Evolutionary conservation across 768 basidiomycete genomes (phyloP), one percentile per base, ranked within the genome.

Genomic region (Suillus plorans): DNA sequence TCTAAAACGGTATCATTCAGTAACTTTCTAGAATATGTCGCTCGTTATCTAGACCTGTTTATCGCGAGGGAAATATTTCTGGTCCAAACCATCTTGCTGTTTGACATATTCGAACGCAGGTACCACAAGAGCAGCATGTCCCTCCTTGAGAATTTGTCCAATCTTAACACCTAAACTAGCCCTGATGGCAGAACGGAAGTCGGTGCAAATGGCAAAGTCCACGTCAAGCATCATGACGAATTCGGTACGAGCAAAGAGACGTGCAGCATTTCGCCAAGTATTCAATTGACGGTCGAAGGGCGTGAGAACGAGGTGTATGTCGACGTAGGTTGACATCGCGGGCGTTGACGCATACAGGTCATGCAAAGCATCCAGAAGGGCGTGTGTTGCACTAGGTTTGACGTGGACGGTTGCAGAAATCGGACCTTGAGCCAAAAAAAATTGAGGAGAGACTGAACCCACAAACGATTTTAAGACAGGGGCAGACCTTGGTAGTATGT

Each of bases 211-310:
- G 39, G 85, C 89, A 74, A 96, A 95, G 75, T 95, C 93, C 66
- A 95, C 89, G 73, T 96, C 94, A 60, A 95, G 86, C 89, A 95
- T 91, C 88, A 95, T 91, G 64, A 94, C 85, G 68, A 86, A 93
- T 67, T 90, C 85, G 9, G 94, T 94, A 18, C 92, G 85, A 5
- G 93, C 89, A 70, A 94, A 92, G 59, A 93, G 79, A 49, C 94
- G 86, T 3, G 93, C 94, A 50, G 88, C 85, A 73, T 95, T 95
- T 44, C 94, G 84, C 91, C 92, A 95, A 28, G 91, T 87, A 76
- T 96, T 96, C 81, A 96, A 89, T 73, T 94, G 91, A 5, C 93
- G 85, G 65, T 89, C 89, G 67, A 90, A 91, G 4, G 86, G 83
- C 69, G 94, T 92, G 67, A 95, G 80, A 39, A 95, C 89, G 59